These are phyloP conservation scores for Mortierella sp. DNA, from an alignment of 371 early-diverging fungal species.

Conservation along the genomic window DNA sequence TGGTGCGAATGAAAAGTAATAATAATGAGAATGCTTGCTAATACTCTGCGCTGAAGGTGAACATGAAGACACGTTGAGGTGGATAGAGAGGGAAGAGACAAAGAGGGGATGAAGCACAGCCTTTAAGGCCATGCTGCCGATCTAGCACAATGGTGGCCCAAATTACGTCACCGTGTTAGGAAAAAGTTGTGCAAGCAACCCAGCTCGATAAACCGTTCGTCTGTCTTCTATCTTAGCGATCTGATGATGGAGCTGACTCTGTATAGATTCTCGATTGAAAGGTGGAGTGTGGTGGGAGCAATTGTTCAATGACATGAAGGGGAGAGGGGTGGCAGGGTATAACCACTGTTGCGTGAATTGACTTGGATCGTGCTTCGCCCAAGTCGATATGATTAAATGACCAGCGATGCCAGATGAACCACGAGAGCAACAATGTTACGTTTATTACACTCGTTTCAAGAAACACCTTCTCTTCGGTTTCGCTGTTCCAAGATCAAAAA, in stretches of 20 bases:
- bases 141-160: too few species aligned
- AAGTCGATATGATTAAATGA: not conserved
- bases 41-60: not conserved
- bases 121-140: slow-evolving; percentile 15
- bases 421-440: not conserved
- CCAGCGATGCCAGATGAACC: not conserved
- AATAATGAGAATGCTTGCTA: not conserved
- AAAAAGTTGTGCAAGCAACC: too few species aligned
- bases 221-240: too few species aligned
- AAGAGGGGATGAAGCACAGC: slow-evolving; percentile 13
- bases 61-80: not conserved
- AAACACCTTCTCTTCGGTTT: not conserved
- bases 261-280: too few species aligned
- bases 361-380: slow-evolving; percentile 1
- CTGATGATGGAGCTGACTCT: too few species aligned
- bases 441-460: not conserved
- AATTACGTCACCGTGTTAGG: too few species aligned
- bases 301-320: too few species aligned
- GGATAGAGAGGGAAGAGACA: not conserved
- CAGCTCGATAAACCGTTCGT: too few species aligned
- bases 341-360: too few species aligned
- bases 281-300: too few species aligned
- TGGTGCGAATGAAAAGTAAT: not conserved
- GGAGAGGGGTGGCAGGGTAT: too few species aligned
- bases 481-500: slow-evolving; percentile 7